Conservation (phyloP, 2,329 filamentous ascomycete species). For the Sporothrix pallida region DNA sequence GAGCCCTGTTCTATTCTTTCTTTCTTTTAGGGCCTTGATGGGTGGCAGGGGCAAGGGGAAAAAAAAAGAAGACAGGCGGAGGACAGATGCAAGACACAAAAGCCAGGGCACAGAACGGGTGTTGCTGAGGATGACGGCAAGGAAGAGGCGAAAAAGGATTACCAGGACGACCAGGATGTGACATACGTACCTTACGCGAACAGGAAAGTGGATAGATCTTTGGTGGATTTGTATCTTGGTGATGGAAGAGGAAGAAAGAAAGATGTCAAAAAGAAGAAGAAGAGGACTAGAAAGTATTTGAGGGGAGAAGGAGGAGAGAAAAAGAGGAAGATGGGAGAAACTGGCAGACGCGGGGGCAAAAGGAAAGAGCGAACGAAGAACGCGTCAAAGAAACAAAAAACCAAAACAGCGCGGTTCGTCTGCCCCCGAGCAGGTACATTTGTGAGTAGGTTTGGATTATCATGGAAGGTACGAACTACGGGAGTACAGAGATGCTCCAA, state of each 20-base stretch:
- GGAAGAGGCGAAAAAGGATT: neutral
- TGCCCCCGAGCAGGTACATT: neutral
- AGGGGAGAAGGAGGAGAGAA: neutral
- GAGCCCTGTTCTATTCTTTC: neutral
- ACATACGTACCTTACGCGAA: conserved; percentile 35
- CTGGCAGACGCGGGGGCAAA: conserved; percentile 13
- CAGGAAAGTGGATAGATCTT: conserved; percentile 28
- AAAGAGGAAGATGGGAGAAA: neutral
- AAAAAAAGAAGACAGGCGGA: neutral
- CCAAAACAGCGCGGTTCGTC: neutral
- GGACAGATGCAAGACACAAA: conserved; percentile 9
- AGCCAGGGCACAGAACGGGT: conserved; percentile 12
- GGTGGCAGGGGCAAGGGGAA: neutral
- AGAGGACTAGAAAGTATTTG: neutral
- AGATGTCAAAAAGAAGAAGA: neutral
- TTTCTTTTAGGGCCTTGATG: too few relatives aligned
- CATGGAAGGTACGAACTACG: conserved; percentile 26
- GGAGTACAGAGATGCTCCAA: conserved; percentile 15
- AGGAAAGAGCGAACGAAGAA: conserved; percentile 20
- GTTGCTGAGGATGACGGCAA: neutral
- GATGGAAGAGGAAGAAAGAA: neutral
- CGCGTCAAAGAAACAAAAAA: conserved; percentile 12
- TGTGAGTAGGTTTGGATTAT: conserved; percentile 12
- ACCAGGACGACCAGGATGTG: neutral
- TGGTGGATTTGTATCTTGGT: neutral